Evolutionary conservation across 1,139 yeast species (phyloP), one percentile per base, ranked within the genome.

Genomic region (Pichia sp.): DNA sequence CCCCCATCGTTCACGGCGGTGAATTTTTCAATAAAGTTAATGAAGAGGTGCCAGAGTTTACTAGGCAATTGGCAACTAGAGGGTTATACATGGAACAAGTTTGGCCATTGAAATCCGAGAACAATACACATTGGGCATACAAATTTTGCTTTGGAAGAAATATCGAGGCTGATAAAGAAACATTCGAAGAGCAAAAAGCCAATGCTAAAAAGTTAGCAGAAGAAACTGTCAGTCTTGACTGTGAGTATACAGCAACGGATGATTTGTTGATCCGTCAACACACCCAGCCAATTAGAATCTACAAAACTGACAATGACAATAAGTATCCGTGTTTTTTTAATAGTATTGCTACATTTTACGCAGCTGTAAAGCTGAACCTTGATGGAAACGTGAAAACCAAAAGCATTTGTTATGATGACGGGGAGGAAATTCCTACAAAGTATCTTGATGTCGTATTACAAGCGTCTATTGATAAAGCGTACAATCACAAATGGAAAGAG

Each of bases 1-100:
- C 64, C 16, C 63, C 63, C 10, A 48, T 62, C 4, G 60, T 54
- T 6, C 65, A 61, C 45, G 64, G 63, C 5, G 60, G 56, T 14
- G 67, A 63, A 36, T 40, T 59, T 11, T 62, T 54, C 38, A 51
- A 59, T 2, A 36, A 33, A 4, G 44, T 61, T 16, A 18, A 46
- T 6, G 42, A 49, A 14, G 44, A 48, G 21, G 45, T 44, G 14
- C 65, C 65, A 1, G 55, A 54, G n/a, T 50, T 55, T 22, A 35
- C 59, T 16, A 35, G 51, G 9, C 52, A 52, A 15, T 37, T 63
- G n/a, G 45, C 50, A 2, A 36, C 40, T 6, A 47, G 45, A 21
- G 65, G 65, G 2, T 46, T 62, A 2, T 45, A 35, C 18, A 41
- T 50, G 40, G 40, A 39, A 6, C 55, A 51, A 28, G 31, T 37